A percentile compares a stretch with the other conserved stretches of the same genome.
These are phyloP conservation scores for Scheffersomyces coipomensis DNA, from an alignment of 805 yeast species.

Conservation along the genomic window DNA sequence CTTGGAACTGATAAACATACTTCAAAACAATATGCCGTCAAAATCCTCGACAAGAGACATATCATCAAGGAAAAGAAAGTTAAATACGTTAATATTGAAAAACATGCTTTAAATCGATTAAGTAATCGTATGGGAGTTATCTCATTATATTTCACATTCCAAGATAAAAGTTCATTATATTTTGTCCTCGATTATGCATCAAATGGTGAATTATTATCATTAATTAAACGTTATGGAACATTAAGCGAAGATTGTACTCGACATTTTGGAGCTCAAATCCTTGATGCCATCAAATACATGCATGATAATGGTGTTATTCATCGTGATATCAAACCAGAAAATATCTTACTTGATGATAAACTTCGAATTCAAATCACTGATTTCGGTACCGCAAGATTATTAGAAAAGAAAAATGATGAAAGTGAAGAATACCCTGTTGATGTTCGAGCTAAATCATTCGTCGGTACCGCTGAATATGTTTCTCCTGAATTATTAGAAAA, in stretches of 20 bases:
- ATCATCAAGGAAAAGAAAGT: constrained; percentile 80
- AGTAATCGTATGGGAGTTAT: constrained; percentile 62
- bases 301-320: constrained; percentile 77
- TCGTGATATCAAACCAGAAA: constrained; percentile 83
- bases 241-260: constrained; percentile 66
- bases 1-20: constrained; percentile 50
- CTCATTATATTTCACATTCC: constrained; percentile 73
- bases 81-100: constrained; percentile 80
- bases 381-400: constrained; percentile 78
- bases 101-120: constrained; percentile 71
- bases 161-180: constrained; percentile 69
- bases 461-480: constrained; percentile 83
- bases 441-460: constrained; percentile 74
- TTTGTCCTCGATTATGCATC: constrained; percentile 78
- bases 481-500: constrained; percentile 77
- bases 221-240: constrained; percentile 69
- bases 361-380: constrained; percentile 71
- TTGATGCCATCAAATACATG: constrained; percentile 71
- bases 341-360: constrained; percentile 62
- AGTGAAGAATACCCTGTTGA: constrained; percentile 62
- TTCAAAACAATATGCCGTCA: constrained; percentile 67
- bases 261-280: constrained; percentile 69
- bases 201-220: constrained; percentile 69
- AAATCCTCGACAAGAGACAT: constrained; percentile 72
- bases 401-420: constrained; percentile 49